Base-by-base conservation (phyloP, 345 rosid species). In the Arabis alpina region DNA sequence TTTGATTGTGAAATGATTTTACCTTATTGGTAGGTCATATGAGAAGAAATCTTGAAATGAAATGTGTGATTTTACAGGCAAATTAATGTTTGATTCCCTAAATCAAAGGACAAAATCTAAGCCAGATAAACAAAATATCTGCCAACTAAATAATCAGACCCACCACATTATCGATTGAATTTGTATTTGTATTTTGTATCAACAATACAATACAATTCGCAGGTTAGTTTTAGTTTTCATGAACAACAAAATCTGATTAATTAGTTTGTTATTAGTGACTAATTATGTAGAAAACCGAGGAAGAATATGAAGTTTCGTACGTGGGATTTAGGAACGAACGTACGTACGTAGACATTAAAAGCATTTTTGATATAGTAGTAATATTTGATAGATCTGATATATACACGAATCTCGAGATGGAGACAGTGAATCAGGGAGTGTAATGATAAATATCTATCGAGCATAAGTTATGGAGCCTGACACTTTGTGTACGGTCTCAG, bases 401-500 rank as follows among this genome's bases (percentile, higher is more conserved):
- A 6, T 58, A 60, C 72, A 66, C 72, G 61, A 43, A 66, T 52
- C 56, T 74, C 68, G 55, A 74, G 73, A 59, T 51, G 62, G 62
- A 74, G 77, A 74, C 77, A 51, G 61, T 51, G 37, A 66, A 58
- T 66, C 66, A 59, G 68, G 43, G 54, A 41, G 62, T 66, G 77
- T 60, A 16, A 52, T 66, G 68, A 74, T 43, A 12, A 41, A 23
- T 59, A 59, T 67, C 58, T 67, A 74, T 61, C 63, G 78, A 14
- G 78, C 73, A 60, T 67, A 50, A 54, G 63, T 67, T 67, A 67
- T 74, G 78, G 78, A 74, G 63, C 37, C 78, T 74, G 73, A 74
- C 69, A 44, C 8, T 52, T 34, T 59, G 25, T 67, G 78, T 74
- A 74, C 78, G 78, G 78, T 37, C 57, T 8, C 34, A 43, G 16